phyloP scores from a whole-genome alignment of 2,329 filamentous ascomycete genomes.

The Trichoderma endophyticum region DNA sequence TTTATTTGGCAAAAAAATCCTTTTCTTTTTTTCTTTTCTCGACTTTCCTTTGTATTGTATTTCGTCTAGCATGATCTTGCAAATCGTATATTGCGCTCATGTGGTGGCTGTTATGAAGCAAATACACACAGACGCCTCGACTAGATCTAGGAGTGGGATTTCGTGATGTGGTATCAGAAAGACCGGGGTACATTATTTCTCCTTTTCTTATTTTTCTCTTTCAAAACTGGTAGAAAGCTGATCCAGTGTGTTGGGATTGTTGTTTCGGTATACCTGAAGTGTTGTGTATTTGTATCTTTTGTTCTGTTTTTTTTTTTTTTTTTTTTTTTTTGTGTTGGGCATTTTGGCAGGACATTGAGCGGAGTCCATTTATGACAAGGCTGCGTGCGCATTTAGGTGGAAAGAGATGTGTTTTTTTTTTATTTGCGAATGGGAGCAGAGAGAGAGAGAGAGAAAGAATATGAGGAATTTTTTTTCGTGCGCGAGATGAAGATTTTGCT shows the following conservation, averaged over 20 bases:
- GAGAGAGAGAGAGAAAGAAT: background rate
- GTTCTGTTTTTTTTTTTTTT: background rate
- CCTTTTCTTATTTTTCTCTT: background rate
- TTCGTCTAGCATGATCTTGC: constrained; percentile 20
- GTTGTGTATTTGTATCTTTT: constrained; percentile 12
- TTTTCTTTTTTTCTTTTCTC: constrained; percentile 13
- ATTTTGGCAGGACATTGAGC: constrained; percentile 16
- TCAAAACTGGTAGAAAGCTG: constrained; percentile 8
- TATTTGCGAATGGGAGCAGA: background rate
- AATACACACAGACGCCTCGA: constrained; percentile 9
- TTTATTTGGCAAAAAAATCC: constrained; percentile 11
- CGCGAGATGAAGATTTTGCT: background rate
- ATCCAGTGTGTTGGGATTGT: constrained; percentile 13
- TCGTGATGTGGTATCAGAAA: constrained; percentile 16
- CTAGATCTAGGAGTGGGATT: constrained; percentile 17
- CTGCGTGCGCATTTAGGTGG: constrained; percentile 1
- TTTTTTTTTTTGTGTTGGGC: constrained; percentile 2
- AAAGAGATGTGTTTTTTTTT: background rate
- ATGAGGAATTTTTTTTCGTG: background rate
- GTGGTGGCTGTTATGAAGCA: constrained; percentile 18
- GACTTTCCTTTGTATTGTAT: constrained; percentile 18
- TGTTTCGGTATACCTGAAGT: constrained; percentile 18
- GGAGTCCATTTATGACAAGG: constrained; percentile 13
- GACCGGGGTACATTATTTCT: background rate
- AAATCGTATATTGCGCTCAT: constrained; percentile 17